Evolutionary conservation across 352 stramenopile genomes (phyloP).

Genomic region (Albugo laibachii): DNA sequence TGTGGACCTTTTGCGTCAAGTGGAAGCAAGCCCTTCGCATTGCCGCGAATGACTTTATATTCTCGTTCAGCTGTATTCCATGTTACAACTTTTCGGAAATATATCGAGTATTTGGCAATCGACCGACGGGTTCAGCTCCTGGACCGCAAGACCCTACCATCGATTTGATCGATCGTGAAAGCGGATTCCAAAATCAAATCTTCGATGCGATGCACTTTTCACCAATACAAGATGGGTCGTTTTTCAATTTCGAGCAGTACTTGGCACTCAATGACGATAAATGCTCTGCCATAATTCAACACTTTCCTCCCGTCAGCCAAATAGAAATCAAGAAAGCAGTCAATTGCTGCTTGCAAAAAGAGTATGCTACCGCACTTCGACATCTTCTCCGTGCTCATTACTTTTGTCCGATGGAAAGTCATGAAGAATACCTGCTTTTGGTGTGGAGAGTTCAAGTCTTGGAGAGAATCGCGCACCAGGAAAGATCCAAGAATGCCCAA

Average conservation of each 20-base stretch:
- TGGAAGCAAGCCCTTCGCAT: constrained; percentile 24
- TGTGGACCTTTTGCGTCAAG: constrained; percentile 23
- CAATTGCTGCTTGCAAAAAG: neutral
- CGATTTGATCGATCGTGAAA: neutral
- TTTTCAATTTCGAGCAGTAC: constrained; percentile 15
- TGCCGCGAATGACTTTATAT: constrained; percentile 32
- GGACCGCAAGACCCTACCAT: neutral
- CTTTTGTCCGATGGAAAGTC: constrained; percentile 23
- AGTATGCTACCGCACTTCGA: constrained; percentile 10
- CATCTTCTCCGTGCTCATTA: constrained; percentile 27
- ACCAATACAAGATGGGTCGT: constrained; percentile 18
- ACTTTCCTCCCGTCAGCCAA: neutral
- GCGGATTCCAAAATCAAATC: neutral
- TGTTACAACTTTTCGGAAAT: constrained; percentile 15
- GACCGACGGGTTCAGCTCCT: constrained; percentile 6
- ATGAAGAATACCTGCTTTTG: constrained; percentile 25
- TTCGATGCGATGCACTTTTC: constrained; percentile 4
- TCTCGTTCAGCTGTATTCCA: constrained; percentile 19
- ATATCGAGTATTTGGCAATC: constrained; percentile 3
- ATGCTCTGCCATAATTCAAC: neutral
- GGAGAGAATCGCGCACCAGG: constrained; percentile 1
- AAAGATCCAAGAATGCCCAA: constrained; percentile 1
- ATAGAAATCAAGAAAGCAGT: constrained; percentile 8
- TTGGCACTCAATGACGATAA: neutral
- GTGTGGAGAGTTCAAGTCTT: constrained; percentile 23